phyloP scores from a whole-genome alignment of 225 moss, liverwort and hornwort genomes.

The Polytrichum formosum region DNA sequence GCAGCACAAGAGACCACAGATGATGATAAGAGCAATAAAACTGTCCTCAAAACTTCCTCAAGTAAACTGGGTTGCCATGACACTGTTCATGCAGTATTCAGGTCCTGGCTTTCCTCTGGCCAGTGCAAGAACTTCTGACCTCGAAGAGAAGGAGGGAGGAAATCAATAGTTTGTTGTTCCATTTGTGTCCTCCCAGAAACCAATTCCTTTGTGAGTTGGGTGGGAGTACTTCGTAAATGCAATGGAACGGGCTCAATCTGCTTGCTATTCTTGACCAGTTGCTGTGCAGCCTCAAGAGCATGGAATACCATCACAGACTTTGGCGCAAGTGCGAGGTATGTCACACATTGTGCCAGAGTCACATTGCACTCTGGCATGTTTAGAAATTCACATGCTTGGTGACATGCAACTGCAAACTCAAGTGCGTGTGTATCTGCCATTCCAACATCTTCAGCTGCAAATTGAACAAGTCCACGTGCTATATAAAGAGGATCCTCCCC shows the following conservation, averaged over 20 bases:
- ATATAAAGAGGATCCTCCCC: conserved; percentile 76
- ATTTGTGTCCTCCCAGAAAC: conserved; percentile 60
- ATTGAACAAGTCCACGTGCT: conserved; percentile 69
- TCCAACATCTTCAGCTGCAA: conserved; percentile 86
- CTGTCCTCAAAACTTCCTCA: too few relatives aligned
- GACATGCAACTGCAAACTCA: conserved; percentile 72
- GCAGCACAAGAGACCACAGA: too few relatives aligned
- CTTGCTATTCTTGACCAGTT: conserved; percentile 61
- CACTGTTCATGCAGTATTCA: too few relatives aligned
- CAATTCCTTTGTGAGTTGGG: conserved; percentile 74
- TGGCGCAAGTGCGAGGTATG: conserved; percentile 72
- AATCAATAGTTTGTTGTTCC: conserved; percentile 63
- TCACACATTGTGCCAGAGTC: conserved; percentile 81
- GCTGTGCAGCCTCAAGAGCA: conserved; percentile 79
- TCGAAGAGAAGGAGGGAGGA: conserved; percentile 70
- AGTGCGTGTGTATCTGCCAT: conserved; percentile 82
- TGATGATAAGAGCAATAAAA: too few relatives aligned
- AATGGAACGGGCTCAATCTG: conserved; percentile 87
- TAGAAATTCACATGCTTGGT: conserved; percentile 85
- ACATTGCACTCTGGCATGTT: conserved; percentile 95
- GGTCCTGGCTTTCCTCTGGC: conserved; percentile 20
- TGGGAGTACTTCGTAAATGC: conserved; percentile 76
- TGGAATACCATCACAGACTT: conserved; percentile 78
- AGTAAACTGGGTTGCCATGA: too few relatives aligned
- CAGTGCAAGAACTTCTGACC: conserved; percentile 74